Conservation (phyloP, 1,284 basidiomycete genomes). For the Tilletia indica region DNA sequence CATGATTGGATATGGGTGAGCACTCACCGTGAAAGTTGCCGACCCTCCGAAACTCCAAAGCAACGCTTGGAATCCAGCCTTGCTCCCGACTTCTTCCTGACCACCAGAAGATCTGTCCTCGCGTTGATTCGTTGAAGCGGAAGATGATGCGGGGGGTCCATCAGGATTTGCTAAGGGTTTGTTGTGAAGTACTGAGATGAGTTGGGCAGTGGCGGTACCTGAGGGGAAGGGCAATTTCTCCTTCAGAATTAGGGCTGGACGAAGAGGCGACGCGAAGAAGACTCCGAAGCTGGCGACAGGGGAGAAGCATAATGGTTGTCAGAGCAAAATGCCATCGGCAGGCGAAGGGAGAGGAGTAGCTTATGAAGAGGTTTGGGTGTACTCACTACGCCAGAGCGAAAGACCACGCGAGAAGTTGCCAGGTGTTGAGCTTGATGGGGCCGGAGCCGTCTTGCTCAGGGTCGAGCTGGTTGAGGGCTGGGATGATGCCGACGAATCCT, state of each 20-base stretch:
- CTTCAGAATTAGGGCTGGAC: conserved; percentile 91
- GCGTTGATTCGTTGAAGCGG: conserved; percentile 31
- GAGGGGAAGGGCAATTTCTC: conserved; percentile 91
- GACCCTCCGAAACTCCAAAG: conserved; percentile 51
- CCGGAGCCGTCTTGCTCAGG: conserved; percentile 72
- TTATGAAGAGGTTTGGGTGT: too few relatives aligned
- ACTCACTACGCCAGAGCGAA: conserved; percentile 30
- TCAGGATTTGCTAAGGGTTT: conserved; percentile 64
- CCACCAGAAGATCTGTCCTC: background rate
- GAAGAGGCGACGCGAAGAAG: conserved; percentile 86
- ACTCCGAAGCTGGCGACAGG: conserved; percentile 62
- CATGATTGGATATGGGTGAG: background rate
- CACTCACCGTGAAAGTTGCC: conserved; percentile 30
- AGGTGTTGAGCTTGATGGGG: conserved; percentile 62
- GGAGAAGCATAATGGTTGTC: background rate
- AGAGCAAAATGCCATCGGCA: background rate
- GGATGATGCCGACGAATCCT: conserved; percentile 90
- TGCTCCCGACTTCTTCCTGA: conserved; percentile 20
- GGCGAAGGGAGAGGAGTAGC: too few relatives aligned
- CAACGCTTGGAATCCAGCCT: conserved; percentile 31
- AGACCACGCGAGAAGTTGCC: conserved; percentile 32
- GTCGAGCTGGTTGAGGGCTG: conserved; percentile 77
- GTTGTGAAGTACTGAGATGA: conserved; percentile 85
- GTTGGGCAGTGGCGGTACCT: conserved; percentile 90
- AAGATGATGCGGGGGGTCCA: conserved; percentile 11